phyloP scores from a whole-genome alignment of 768 basidiomycete genomes.

The Pisolithus sp. region DNA sequence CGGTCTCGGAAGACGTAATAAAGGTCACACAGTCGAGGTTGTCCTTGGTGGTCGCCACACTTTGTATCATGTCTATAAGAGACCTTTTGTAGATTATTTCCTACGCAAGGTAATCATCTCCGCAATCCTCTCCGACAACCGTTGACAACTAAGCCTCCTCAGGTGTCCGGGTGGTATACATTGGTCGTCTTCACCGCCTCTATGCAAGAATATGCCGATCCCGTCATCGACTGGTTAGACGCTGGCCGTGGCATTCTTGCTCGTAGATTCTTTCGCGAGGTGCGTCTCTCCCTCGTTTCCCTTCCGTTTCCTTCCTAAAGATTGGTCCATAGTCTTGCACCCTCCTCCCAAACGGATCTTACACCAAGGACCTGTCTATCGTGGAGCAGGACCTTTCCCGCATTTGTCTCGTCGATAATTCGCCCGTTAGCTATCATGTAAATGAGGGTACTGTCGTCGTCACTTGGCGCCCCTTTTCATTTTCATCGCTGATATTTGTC shows the following conservation, averaged over 20 bases:
- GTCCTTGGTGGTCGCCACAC: slow-evolving; percentile 83
- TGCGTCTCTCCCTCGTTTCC: slow-evolving; percentile 32
- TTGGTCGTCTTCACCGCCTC: slow-evolving; percentile 98
- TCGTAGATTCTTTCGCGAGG: slow-evolving; percentile 88
- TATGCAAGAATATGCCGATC: slow-evolving; percentile 99
- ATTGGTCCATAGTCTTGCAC: slow-evolving; percentile 70
- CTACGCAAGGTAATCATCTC: slow-evolving; percentile 64
- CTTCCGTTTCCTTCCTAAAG: neutral
- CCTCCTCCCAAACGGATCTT: slow-evolving; percentile 85
- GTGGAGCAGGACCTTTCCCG: slow-evolving; percentile 88
- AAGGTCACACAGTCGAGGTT: slow-evolving; percentile 88
- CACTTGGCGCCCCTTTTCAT: neutral
- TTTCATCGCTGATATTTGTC: slow-evolving; percentile 3
- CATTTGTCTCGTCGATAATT: slow-evolving; percentile 95
- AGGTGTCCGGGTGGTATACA: slow-evolving; percentile 99
- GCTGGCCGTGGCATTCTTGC: slow-evolving; percentile 86
- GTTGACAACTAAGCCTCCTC: slow-evolving; percentile 3
- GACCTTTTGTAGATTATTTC: slow-evolving; percentile 95
- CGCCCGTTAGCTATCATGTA: slow-evolving; percentile 83
- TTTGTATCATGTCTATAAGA: slow-evolving; percentile 96
- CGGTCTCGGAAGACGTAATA: slow-evolving; percentile 53
- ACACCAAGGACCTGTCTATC: slow-evolving; percentile 86
- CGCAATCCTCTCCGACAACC: neutral
- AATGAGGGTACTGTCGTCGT: slow-evolving; percentile 69
- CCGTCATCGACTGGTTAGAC: slow-evolving; percentile 99